These are phyloP conservation scores for Takakia lepidozioides DNA, from an alignment of 225 moss, liverwort and hornwort genomes.

Conservation along the genomic window DNA sequence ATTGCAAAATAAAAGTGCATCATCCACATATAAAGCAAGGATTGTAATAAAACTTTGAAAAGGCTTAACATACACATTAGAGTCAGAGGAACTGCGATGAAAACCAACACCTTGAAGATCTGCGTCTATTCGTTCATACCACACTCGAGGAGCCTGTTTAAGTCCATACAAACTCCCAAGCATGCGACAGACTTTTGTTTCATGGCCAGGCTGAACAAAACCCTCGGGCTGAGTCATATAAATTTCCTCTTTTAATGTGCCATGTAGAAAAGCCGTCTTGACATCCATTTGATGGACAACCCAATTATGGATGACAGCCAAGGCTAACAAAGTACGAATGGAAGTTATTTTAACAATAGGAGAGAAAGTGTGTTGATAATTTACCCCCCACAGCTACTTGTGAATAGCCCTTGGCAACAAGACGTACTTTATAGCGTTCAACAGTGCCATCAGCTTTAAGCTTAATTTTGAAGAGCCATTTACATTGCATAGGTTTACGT, in stretches of 20 bases:
- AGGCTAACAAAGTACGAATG: no score
- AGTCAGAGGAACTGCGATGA: background rate
- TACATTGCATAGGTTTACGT: no score
- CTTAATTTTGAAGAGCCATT: no score
- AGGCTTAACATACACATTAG: background rate
- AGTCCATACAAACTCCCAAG: background rate
- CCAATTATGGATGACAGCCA: conserved; percentile 1
- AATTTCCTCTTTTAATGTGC: background rate
- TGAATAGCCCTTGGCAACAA: no score
- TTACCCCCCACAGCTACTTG: no score
- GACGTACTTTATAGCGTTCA: no score
- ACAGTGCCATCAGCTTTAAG: no score
- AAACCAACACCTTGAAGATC: no score
- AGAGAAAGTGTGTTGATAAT: no score
- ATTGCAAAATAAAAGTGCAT: background rate
- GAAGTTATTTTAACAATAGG: no score
- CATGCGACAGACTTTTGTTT: background rate
- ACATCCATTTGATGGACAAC: background rate
- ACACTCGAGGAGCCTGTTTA: no score
- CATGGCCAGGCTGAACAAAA: background rate
- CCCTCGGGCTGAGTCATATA: background rate
- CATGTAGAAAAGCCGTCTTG: background rate
- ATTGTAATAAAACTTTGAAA: background rate
- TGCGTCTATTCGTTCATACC: background rate
- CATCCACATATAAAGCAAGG: background rate